Percentiles rank a stretch among this genome's conserved stretches.
These are phyloP conservation scores for Hypoxylon sp. DNA, from an alignment of 2,329 filamentous ascomycete genomes.

Conservation along the genomic window DNA sequence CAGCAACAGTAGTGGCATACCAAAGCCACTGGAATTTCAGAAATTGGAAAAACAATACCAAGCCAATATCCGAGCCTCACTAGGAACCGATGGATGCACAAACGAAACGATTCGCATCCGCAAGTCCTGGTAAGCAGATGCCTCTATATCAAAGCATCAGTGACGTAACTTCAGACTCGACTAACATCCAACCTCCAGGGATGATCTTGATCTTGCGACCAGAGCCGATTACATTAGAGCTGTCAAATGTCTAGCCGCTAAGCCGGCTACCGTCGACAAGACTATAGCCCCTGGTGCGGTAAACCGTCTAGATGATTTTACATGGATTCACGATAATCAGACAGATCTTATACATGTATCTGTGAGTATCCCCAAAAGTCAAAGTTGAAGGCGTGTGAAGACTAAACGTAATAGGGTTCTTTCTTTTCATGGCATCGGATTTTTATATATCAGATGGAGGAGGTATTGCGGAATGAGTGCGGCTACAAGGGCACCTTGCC, in stretches of 20 bases:
- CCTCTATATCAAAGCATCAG: not conserved
- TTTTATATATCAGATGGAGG: constrained; percentile 33
- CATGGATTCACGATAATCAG: constrained; percentile 34
- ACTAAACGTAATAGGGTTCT: constrained; percentile 14
- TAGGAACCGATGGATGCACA: constrained; percentile 18
- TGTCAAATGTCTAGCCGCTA: constrained; percentile 30
- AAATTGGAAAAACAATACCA: constrained; percentile 25
- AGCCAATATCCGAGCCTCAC: constrained; percentile 13
- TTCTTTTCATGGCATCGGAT: constrained; percentile 35
- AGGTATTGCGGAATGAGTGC: constrained; percentile 32
- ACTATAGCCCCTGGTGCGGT: constrained; percentile 24
- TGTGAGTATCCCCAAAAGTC: constrained; percentile 1
- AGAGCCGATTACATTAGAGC: constrained; percentile 31
- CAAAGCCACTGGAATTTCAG: constrained; percentile 22
- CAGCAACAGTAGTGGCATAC: constrained; percentile 19
- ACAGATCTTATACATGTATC: constrained; percentile 32
- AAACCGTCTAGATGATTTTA: constrained; percentile 34
- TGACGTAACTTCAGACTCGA: not conserved
- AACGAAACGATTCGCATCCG: constrained; percentile 22
- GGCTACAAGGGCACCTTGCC: constrained; percentile 31
- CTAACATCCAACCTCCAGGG: constrained; percentile 13
- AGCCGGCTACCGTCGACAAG: constrained; percentile 26
- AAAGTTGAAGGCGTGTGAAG: not conserved
- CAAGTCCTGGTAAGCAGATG: constrained; percentile 26
- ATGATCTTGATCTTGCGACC: constrained; percentile 15